Evolutionary conservation across 257 asterid genomes (phyloP), one percentile per base, ranked within the genome.

Genomic region (Ballota nigra): DNA sequence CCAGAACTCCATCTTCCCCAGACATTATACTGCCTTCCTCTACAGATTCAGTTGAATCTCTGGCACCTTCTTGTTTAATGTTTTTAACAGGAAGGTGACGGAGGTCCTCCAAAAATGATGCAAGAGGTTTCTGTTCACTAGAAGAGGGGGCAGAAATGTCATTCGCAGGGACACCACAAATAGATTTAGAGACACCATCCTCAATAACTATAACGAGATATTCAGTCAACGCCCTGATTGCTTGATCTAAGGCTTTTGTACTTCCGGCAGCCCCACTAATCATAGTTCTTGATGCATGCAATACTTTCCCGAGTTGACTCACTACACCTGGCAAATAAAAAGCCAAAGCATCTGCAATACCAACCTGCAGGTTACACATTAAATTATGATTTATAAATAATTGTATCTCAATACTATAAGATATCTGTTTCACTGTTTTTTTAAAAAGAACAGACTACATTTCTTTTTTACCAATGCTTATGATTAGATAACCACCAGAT

Each of bases 251-350:
- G 70, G 97, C 92, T 76, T 86, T 89, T 15, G 88, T 66, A 80
- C 89, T 95, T 63, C 94, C 99, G 52, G 96, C 97, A 0, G 98
- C 97, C 79, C 99, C 99, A 69, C 97, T 95, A 74, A 83, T 85
- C 96, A 92, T 87, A 12, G 86, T 68, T 83, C 85, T 92, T 55
- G 99, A 88, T 68, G 83, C 66, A 58, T 84, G 90, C 78, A 95
- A 84, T 57, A 95, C 87, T 88, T 89, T 95, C 55, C 98, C 98
- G 58, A 88, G 83, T 78, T 89, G 96, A 81, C 98, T 88, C 78
- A 92, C 90, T 19, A 92, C 92, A 28, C 99, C 99, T 31, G 99
- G 99, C 77, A 95, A 83, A 83, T 85, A 95, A 84, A 92, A 95
- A 69, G 97, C 98, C 82, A 95, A 75, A 22, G 98, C 92, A 84